Conservation (phyloP, 1,139 yeast genomes). For the Pneumocystis wakefieldiae region DNA sequence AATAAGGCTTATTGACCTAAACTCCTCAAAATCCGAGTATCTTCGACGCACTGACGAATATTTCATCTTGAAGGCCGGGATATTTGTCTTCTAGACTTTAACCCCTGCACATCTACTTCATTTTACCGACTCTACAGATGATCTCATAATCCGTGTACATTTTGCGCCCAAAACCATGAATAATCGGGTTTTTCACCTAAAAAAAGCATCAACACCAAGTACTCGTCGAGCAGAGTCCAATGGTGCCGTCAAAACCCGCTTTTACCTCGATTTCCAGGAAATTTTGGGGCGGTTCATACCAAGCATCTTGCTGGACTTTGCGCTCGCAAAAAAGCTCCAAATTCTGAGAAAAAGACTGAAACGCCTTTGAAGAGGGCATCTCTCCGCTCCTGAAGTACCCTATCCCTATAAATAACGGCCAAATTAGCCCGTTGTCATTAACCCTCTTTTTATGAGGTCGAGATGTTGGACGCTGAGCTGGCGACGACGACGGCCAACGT, state of each 20-base stretch:
- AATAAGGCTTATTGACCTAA: slow-evolving; percentile 19
- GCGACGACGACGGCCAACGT: background rate
- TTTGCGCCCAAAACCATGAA: slow-evolving; percentile 55
- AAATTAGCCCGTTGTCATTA: background rate
- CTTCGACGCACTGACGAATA: slow-evolving; percentile 64
- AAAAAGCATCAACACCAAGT: slow-evolving; percentile 3
- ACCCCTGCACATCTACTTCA: background rate
- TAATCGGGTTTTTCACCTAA: slow-evolving; percentile 53
- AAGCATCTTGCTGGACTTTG: background rate
- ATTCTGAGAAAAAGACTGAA: background rate
- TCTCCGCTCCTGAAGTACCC: background rate
- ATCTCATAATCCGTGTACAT: slow-evolving; percentile 87
- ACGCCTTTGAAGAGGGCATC: background rate
- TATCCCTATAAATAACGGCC: background rate
- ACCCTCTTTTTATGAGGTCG: background rate
- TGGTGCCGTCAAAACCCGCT: background rate
- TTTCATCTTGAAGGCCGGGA: slow-evolving; percentile 68
- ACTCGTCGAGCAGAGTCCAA: background rate
- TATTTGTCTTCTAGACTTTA: slow-evolving; percentile 26
- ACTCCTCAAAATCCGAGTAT: slow-evolving; percentile 77
- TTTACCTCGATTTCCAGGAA: slow-evolving; percentile 76
- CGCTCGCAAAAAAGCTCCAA: background rate
- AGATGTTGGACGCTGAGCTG: background rate
- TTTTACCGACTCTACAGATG: slow-evolving; percentile 43
- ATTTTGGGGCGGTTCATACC: slow-evolving; percentile 48